Evolutionary conservation across 441 rosid species (phyloP), one percentile per base, ranked within the genome.

Genomic region (Adansonia madagascariensis): DNA sequence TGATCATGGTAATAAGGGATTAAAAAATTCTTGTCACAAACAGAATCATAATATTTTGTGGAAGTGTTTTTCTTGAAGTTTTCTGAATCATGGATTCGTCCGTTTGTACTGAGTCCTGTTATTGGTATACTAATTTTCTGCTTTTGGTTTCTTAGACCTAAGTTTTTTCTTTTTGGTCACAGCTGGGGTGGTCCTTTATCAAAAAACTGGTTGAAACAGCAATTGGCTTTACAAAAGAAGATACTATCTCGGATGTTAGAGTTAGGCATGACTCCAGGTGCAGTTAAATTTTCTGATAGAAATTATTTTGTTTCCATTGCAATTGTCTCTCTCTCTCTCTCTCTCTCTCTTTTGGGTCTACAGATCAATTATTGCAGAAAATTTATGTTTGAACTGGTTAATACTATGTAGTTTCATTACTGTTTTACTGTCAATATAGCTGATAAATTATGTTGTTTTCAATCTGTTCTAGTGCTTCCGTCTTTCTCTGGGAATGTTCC

Each of bases 151-250:
- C 31, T 24, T 74, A 39, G 71, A 60, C 47, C 35, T 69, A 62
- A 57, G 20, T 61, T 49, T 76, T 57, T 62, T 74, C 39, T 68
- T 57, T 68, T 49, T 77, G 31, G 72, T 77, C 57, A 76, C 89
- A 96, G 99, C 79, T 94, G 99, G 99, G 98, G 99, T 84, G 98
- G 98, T 24, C 98, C 97, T 72, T 84, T 96, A 71, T 86, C 98
- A 4, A 81, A 91, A 82, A 91, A 88, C 85, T 96, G 99, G 99
- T 80, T 94, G 88, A 81, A 82, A 83, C 88, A 91, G 74, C 99
- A 94, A 79, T 85, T 94, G 81, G 74, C 71, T 81, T 82, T 96
- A 86, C 99, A 96, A 84, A 96, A 96, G 75, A 87, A 50, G 88
- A 92, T 96, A 85, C 83, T 96, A 64, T 82, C 91, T 77, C 91